Conservation (phyloP, 1,284 basidiomycete species). For the Leccinum griseonigrum region DNA sequence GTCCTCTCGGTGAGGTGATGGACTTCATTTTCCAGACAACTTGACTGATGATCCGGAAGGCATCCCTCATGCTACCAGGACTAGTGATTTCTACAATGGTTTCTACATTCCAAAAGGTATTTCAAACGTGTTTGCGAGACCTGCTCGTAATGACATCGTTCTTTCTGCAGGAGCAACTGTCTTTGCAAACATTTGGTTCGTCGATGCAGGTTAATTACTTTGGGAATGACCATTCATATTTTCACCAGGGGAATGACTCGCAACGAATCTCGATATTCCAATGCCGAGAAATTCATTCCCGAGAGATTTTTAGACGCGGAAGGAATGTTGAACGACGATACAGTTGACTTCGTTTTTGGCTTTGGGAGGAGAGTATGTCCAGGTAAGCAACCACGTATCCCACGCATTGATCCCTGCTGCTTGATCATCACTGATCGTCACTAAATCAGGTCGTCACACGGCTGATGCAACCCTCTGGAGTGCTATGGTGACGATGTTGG, state of each 20-base stretch:
- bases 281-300: conserved; percentile 23
- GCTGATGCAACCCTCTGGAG: conserved; percentile 21
- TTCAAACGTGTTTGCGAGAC: background rate
- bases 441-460: conserved; percentile 15
- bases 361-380: conserved; percentile 27
- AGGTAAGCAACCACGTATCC: conserved; percentile 8
- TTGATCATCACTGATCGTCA: background rate
- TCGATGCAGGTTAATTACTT: background rate
- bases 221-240: background rate
- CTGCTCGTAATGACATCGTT: background rate
- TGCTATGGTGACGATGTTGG: conserved; percentile 23
- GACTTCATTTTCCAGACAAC: background rate
- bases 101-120: conserved; percentile 31
- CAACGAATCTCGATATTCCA: conserved; percentile 20
- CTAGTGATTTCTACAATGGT: conserved; percentile 24
- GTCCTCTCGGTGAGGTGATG: conserved; percentile 22
- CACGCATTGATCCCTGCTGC: background rate
- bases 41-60: conserved; percentile 3
- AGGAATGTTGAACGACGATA: conserved; percentile 18
- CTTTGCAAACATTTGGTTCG: conserved; percentile 24
- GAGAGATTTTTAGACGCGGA: conserved; percentile 24
- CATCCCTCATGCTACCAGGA: conserved; percentile 12
- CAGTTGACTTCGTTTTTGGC: conserved; percentile 20
- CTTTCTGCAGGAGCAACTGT: conserved; percentile 13
- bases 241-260: conserved; percentile 25